Percentiles rank a stretch among this genome's conserved stretches.
phyloP scores from a whole-genome alignment of 2,329 filamentous ascomycete species.

The Lomentospora prolificans region DNA sequence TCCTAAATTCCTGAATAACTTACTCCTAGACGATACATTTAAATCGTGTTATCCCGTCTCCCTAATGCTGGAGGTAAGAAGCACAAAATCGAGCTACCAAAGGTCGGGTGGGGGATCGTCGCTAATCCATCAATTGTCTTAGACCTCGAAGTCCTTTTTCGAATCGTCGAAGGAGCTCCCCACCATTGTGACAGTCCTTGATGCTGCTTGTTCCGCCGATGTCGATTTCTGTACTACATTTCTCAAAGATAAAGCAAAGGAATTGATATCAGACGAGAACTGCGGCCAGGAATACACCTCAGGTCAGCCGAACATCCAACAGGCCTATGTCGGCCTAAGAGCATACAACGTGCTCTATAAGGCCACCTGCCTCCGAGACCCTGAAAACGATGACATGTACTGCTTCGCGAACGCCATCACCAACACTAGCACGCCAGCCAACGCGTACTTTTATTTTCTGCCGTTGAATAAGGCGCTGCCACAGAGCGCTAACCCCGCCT shows the following conservation, averaged over 20 bases:
- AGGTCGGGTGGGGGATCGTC: neutral
- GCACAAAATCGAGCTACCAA: slow-evolving; percentile 15
- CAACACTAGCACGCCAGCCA: slow-evolving; percentile 58
- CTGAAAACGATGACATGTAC: slow-evolving; percentile 54
- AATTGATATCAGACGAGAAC: slow-evolving; percentile 51
- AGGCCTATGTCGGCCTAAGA: slow-evolving; percentile 66
- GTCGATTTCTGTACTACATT: slow-evolving; percentile 53
- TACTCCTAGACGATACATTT: slow-evolving; percentile 59
- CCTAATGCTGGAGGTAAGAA: slow-evolving; percentile 62
- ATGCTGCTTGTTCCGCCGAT: slow-evolving; percentile 65
- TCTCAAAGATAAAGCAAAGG: slow-evolving; percentile 53
- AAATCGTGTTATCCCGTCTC: slow-evolving; percentile 73
- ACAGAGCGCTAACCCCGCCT: slow-evolving; percentile 57
- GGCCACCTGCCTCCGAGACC: slow-evolving; percentile 68
- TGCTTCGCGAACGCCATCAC: slow-evolving; percentile 78
- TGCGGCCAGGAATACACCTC: slow-evolving; percentile 63
- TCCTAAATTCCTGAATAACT: slow-evolving; percentile 55
- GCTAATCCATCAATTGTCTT: slow-evolving; percentile 6
- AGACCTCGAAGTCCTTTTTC: slow-evolving; percentile 83
- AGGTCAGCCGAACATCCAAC: slow-evolving; percentile 59
- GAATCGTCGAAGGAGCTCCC: slow-evolving; percentile 61
- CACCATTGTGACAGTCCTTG: slow-evolving; percentile 66
- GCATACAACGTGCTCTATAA: slow-evolving; percentile 71
- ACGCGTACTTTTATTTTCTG: slow-evolving; percentile 77
- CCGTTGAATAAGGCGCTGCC: slow-evolving; percentile 68